phyloP scores from a whole-genome alignment of 306 rosid genomes.

The Cucumis cinereus region DNA sequence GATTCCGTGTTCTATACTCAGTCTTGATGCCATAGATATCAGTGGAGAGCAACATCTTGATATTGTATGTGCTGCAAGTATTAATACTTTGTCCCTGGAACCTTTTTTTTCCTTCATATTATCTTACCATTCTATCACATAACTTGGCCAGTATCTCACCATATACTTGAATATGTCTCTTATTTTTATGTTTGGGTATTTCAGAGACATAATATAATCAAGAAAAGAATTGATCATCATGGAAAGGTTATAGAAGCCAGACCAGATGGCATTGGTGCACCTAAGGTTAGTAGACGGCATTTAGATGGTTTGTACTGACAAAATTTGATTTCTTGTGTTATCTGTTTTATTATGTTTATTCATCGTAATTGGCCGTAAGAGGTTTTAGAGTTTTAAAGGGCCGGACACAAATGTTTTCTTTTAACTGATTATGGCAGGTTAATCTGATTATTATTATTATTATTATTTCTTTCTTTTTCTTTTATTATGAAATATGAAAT shows the following conservation, averaged over 20 bases:
- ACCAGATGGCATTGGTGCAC: conserved; percentile 80
- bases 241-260: conserved; percentile 57
- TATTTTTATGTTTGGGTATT: conserved; percentile 10
- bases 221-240: conserved; percentile 63
- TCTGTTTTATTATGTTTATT: neutral
- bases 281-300: conserved; percentile 53
- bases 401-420: neutral
- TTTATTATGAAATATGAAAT: no score
- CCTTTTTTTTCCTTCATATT: neutral
- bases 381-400: neutral
- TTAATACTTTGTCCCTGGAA: neutral
- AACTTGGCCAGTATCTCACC: neutral
- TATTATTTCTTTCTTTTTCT: no score
- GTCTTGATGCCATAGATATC: conserved; percentile 76
- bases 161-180: neutral
- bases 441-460: neutral
- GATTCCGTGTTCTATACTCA: conserved; percentile 77
- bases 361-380: neutral
- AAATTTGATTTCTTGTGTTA: conserved; percentile 3
- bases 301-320: neutral
- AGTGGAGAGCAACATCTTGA: conserved; percentile 91
- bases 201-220: conserved; percentile 73
- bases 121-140: neutral
- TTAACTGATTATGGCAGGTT: neutral
- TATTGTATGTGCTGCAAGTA: conserved; percentile 44